A percentile compares a stretch with the other conserved stretches of the same genome.
phyloP scores from a whole-genome alignment of 2,329 filamentous ascomycete species.

The Nakataea oryzae region DNA sequence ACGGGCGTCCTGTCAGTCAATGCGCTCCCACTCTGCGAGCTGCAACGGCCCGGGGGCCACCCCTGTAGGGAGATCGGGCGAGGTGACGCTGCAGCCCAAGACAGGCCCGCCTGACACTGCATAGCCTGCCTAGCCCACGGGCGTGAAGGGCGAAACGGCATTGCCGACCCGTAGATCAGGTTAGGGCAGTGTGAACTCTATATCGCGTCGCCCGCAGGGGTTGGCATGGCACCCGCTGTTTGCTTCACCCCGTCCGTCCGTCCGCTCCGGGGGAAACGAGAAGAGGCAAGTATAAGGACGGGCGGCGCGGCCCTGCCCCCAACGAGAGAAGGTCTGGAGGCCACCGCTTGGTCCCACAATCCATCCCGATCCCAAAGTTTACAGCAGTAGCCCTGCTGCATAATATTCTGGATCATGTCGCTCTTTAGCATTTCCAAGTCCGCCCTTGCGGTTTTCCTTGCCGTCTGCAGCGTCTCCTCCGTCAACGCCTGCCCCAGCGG shows the following conservation, averaged over 20 bases:
- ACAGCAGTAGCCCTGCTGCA: neutral
- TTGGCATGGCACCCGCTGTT: neutral
- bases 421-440: neutral
- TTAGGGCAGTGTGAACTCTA: neutral
- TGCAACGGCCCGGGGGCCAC: neutral
- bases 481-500: neutral
- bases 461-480: neutral
- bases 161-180: neutral
- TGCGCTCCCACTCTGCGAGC: neutral
- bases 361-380: neutral
- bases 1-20: neutral
- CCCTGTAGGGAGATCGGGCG: neutral
- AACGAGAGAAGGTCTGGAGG: neutral
- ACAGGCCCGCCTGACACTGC: no score
- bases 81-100: neutral
- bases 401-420: neutral
- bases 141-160: neutral
- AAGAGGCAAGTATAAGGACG: neutral
- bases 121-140: neutral
- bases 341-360: neutral
- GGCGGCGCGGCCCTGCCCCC: no score
- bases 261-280: neutral
- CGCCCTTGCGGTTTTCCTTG: neutral
- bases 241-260: neutral
- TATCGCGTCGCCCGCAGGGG: no score